phyloP scores from a whole-genome alignment of 805 yeast genomes.

The Metschnikowia similis region DNA sequence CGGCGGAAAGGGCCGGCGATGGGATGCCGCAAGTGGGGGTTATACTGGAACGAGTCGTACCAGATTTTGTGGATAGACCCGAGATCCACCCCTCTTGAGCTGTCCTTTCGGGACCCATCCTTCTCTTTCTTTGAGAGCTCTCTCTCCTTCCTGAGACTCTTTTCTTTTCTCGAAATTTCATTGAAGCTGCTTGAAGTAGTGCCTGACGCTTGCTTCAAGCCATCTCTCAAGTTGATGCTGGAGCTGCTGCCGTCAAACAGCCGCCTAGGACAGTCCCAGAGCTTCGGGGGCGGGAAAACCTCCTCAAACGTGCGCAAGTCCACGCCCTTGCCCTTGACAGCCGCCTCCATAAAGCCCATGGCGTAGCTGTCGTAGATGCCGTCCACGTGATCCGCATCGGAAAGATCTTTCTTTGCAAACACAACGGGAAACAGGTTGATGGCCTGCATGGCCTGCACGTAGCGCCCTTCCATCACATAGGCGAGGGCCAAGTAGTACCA shows the following conservation, averaged over 20 bases:
- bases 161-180: background rate
- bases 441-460: constrained; percentile 56
- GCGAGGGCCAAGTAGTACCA: constrained; percentile 66
- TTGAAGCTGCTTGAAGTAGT: background rate
- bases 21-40: constrained; percentile 33
- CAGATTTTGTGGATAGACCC: constrained; percentile 33
- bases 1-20: constrained; percentile 33
- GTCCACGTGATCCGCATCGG: constrained; percentile 7
- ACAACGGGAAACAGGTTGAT: constrained; percentile 72
- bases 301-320: constrained; percentile 13
- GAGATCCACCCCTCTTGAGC: constrained; percentile 6
- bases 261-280: background rate
- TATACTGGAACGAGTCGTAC: constrained; percentile 27
- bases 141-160: background rate
- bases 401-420: constrained; percentile 1
- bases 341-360: constrained; percentile 7
- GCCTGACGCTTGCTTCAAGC: background rate
- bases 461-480: constrained; percentile 54
- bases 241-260: background rate
- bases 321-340: constrained; percentile 5
- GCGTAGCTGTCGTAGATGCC: constrained; percentile 12
- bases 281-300: constrained; percentile 13
- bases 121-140: background rate
- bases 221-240: background rate
- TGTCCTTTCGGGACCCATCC: background rate